Evolutionary conservation across 352 stramenopile genomes (phyloP).

Genomic region (Aphanomyces invadans): DNA sequence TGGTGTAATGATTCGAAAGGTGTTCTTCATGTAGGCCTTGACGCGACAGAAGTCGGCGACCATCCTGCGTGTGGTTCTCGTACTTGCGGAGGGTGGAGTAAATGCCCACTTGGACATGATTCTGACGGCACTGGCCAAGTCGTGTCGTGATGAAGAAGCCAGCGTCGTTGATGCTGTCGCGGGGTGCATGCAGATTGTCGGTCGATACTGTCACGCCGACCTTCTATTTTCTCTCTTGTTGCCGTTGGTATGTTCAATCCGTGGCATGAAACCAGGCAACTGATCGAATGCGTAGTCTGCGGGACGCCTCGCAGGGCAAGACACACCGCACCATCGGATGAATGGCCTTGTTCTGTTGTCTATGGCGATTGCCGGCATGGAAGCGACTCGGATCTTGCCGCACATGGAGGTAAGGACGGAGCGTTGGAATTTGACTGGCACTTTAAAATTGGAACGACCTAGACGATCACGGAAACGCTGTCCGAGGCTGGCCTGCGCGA

Average conservation of each 20-base stretch:
- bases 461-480: constrained; percentile 66
- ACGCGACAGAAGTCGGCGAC: constrained; percentile 63
- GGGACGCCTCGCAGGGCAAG: constrained; percentile 54
- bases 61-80: constrained; percentile 55
- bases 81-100: constrained; percentile 58
- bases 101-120: constrained; percentile 66
- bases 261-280: not conserved
- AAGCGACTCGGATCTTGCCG: constrained; percentile 39
- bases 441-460: constrained; percentile 2
- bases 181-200: constrained; percentile 51
- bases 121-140: constrained; percentile 61
- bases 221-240: constrained; percentile 68
- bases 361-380: constrained; percentile 80
- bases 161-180: constrained; percentile 53
- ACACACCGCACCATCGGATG: constrained; percentile 68
- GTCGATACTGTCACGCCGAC: constrained; percentile 59
- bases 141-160: constrained; percentile 66
- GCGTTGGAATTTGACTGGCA: too few relatives aligned
- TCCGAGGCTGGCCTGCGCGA: constrained; percentile 58
- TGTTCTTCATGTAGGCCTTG: constrained; percentile 34
- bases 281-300: constrained; percentile 30
- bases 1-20: not conserved
- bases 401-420: constrained; percentile 42
- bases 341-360: constrained; percentile 67
- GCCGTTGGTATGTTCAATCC: constrained; percentile 38